Evolutionary conservation across 1,139 yeast species (phyloP).

Genomic region (Saccharomycopsis hybrid): DNA sequence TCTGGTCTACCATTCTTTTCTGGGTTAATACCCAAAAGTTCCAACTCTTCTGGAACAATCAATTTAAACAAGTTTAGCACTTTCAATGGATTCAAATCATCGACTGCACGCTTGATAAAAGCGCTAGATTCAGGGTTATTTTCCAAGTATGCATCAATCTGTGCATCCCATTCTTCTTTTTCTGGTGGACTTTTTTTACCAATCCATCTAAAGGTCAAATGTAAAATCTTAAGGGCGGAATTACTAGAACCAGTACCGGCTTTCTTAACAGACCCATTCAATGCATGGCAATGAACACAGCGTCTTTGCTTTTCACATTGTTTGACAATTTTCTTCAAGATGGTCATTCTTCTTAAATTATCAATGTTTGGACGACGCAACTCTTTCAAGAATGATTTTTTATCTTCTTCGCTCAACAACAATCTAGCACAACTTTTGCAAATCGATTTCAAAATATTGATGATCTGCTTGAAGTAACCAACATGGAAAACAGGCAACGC

Average conservation of each 20-base stretch:
- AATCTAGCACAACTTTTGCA: conserved; percentile 87
- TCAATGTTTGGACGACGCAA: conserved; percentile 85
- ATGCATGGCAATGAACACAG: conserved; percentile 78
- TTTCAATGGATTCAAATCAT: conserved; percentile 89
- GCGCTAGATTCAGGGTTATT: conserved; percentile 85
- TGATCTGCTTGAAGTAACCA: conserved; percentile 90
- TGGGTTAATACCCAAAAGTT: conserved; percentile 84
- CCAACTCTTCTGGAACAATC: conserved; percentile 82
- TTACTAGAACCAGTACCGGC: conserved; percentile 91
- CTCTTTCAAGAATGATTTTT: conserved; percentile 64
- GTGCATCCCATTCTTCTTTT: conserved; percentile 78
- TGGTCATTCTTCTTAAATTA: conserved; percentile 85
- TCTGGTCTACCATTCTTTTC: conserved; percentile 90
- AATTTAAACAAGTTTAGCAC: conserved; percentile 84
- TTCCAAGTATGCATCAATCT: conserved; percentile 63
- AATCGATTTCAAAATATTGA: conserved; percentile 81
- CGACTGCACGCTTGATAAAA: conserved; percentile 80
- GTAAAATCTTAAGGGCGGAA: conserved; percentile 88
- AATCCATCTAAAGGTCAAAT: conserved; percentile 92
- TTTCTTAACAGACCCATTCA: conserved; percentile 95
- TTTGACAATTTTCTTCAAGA: conserved; percentile 73
- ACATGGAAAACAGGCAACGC: conserved; percentile 97
- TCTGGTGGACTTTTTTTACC: conserved; percentile 89
- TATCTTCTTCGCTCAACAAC: conserved; percentile 65
- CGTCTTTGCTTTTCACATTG: conserved; percentile 95